phyloP scores from a whole-genome alignment of 179 eudicot genomes.

The Sideroxylon spinosum region DNA sequence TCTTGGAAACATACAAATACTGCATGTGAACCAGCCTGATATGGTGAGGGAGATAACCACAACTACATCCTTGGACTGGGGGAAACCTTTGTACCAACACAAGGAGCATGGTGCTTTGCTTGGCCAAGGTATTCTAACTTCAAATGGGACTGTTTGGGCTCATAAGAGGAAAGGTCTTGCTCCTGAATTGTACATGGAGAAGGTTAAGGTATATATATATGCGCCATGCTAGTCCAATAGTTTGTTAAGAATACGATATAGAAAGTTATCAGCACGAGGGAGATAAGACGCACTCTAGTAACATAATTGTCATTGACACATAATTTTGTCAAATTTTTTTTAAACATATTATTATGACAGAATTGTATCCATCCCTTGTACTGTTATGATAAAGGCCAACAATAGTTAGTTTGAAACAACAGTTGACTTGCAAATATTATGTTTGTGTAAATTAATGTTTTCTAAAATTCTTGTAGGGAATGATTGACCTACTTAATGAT shows the following conservation, averaged over 20 bases:
- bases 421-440: too few relatives aligned
- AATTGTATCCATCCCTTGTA: too few relatives aligned
- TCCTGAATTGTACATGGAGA: conserved; percentile 28
- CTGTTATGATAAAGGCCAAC: too few relatives aligned
- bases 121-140: conserved; percentile 23
- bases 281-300: too few relatives aligned
- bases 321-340: too few relatives aligned
- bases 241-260: too few relatives aligned
- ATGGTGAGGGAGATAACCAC: conserved; percentile 20
- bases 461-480: neutral
- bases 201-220: conserved; percentile 20
- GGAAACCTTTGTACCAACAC: conserved; percentile 19
- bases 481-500: conserved; percentile 1
- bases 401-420: too few relatives aligned
- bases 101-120: conserved; percentile 20
- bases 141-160: conserved; percentile 24
- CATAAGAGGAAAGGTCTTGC: conserved; percentile 28
- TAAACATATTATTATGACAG: too few relatives aligned
- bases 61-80: conserved; percentile 17
- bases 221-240: too few relatives aligned
- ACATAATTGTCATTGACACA: too few relatives aligned
- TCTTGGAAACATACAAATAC: conserved; percentile 7
- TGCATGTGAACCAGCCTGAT: conserved; percentile 16
- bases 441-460: too few relatives aligned
- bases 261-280: too few relatives aligned